Percentiles rank a stretch among this genome's conserved stretches.
Evolutionary conservation across 192 early-diverging fungal species (phyloP).

Genomic region (Entomortierella chlamydospora): DNA sequence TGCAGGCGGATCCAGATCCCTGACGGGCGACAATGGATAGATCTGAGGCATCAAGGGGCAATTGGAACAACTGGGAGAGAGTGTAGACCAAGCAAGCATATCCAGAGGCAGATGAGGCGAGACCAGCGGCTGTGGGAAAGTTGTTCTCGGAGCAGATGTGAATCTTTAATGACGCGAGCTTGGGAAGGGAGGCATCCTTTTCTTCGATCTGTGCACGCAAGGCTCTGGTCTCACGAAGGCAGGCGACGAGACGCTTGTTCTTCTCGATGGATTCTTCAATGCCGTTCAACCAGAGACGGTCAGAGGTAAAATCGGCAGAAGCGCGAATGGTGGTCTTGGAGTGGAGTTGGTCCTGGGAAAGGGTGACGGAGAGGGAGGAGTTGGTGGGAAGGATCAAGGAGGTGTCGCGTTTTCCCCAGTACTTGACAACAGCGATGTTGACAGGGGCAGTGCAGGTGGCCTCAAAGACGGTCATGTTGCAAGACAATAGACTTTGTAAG

Average conservation of each 20-base stretch:
- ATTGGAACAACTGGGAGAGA: slow-evolving; percentile 77
- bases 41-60: slow-evolving; percentile 77
- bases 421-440: slow-evolving; percentile 99
- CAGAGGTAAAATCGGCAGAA: slow-evolving; percentile 67
- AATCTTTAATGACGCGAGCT: slow-evolving; percentile 74
- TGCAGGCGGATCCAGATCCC: slow-evolving; percentile 97
- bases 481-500: background rate
- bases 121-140: slow-evolving; percentile 98
- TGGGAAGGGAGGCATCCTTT: slow-evolving; percentile 54
- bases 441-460: slow-evolving; percentile 95
- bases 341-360: slow-evolving; percentile 96
- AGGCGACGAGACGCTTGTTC: slow-evolving; percentile 87
- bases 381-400: slow-evolving; percentile 96
- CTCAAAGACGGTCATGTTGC: slow-evolving; percentile 50
- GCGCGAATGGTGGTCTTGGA: slow-evolving; percentile 92
- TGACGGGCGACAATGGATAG: slow-evolving; percentile 92
- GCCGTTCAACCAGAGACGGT: slow-evolving; percentile 97
- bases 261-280: slow-evolving; percentile 84
- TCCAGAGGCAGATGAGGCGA: slow-evolving; percentile 97
- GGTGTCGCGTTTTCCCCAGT: slow-evolving; percentile 98
- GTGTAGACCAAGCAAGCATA: slow-evolving; percentile 94
- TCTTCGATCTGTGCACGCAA: slow-evolving; percentile 80
- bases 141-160: slow-evolving; percentile 98
- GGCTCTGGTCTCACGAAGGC: slow-evolving; percentile 79
- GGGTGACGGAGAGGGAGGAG: slow-evolving; percentile 95